A percentile compares a stretch with the other conserved stretches of the same genome.
phyloP scores from a whole-genome alignment of 495 filamentous ascomycete species.

The Paragyromitra xinjiangensis region DNA sequence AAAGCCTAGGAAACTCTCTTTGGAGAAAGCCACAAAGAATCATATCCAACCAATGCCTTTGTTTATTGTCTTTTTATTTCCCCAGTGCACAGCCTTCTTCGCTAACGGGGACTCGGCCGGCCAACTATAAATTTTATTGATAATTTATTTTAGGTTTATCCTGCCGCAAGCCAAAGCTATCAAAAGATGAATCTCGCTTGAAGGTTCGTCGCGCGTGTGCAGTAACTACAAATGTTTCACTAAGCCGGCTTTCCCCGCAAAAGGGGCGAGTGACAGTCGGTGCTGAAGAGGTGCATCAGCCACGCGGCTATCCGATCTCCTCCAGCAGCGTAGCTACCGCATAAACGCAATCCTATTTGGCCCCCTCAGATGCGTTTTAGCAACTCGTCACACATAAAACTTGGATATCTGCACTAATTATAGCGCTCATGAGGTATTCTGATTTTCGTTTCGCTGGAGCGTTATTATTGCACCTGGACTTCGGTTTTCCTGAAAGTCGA shows the following conservation, averaged over 20 bases:
- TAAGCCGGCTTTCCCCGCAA: too few species aligned
- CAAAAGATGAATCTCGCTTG: slow-evolving; percentile 3
- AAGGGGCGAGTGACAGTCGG: slow-evolving; percentile 4
- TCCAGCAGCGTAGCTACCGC: background rate
- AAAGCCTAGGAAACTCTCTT: background rate
- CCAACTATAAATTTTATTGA: background rate
- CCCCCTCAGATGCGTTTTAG: slow-evolving; percentile 1
- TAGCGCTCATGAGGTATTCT: background rate
- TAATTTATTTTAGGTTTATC: background rate
- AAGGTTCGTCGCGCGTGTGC: background rate
- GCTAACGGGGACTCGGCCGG: background rate
- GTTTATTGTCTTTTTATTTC: background rate
- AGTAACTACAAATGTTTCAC: slow-evolving; percentile 4
- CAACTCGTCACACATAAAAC: slow-evolving; percentile 9
- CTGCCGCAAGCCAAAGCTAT: background rate
- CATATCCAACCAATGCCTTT: background rate
- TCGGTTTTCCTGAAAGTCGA: background rate
- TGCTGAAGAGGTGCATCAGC: background rate
- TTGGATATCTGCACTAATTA: slow-evolving; percentile 9
- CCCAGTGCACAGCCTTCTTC: background rate
- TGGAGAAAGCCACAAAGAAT: background rate
- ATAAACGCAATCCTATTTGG: background rate
- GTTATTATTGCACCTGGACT: background rate
- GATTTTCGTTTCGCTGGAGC: slow-evolving; percentile 7
- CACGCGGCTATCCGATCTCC: background rate